phyloP scores from a whole-genome alignment of 208 protist species.

The Plasmodiophora brassicae region DNA sequence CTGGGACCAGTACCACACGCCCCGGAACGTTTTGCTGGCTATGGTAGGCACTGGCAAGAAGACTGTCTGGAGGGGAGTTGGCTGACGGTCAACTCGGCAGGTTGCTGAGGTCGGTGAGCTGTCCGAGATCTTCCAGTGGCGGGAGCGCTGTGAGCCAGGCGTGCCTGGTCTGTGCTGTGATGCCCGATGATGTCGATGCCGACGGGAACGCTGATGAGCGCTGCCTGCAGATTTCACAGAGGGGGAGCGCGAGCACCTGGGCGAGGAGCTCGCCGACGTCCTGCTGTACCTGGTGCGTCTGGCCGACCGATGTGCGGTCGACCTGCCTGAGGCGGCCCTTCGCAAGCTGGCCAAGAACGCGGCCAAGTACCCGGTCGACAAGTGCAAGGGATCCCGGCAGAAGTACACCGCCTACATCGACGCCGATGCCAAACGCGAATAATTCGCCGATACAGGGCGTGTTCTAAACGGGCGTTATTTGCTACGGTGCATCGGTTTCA shows the following conservation, averaged over 20 bases:
- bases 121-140: slow-evolving; percentile 48
- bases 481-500: neutral
- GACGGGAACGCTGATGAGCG: neutral
- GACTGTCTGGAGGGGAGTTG: neutral
- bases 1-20: slow-evolving; percentile 37
- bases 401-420: no score
- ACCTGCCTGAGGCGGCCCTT: slow-evolving; percentile 15
- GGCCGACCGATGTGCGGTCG: slow-evolving; percentile 28
- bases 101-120: slow-evolving; percentile 42
- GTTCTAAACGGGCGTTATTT: no score
- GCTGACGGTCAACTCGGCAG: neutral
- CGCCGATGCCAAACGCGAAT: no score
- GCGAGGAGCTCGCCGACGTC: slow-evolving; percentile 45
- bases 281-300: slow-evolving; percentile 44
- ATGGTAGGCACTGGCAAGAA: neutral
- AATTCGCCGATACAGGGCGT: no score
- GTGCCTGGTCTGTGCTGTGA: neutral
- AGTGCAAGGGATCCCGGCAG: neutral
- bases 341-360: slow-evolving; percentile 42
- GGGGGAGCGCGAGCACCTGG: neutral
- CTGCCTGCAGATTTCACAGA: neutral
- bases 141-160: neutral
- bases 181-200: neutral
- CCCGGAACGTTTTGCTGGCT: slow-evolving; percentile 34
- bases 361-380: slow-evolving; percentile 43